Conservation (phyloP, 805 yeast genomes). For the Candida pseudofarinosa region DNA sequence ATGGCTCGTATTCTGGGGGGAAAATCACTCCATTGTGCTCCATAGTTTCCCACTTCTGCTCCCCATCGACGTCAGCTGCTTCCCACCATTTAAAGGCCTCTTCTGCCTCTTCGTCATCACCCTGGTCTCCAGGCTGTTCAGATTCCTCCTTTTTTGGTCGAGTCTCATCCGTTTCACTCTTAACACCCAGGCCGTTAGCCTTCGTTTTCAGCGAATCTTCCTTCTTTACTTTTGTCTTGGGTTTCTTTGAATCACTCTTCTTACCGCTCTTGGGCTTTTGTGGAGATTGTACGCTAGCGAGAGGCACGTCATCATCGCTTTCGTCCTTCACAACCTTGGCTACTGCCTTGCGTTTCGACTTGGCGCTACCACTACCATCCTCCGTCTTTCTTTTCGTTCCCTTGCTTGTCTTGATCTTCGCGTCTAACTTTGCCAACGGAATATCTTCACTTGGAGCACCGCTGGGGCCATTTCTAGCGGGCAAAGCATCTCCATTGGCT, state of each 20-base stretch:
- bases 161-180: slow-evolving; percentile 3
- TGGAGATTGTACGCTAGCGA: slow-evolving; percentile 1
- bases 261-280: slow-evolving; percentile 2
- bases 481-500: slow-evolving; percentile 21
- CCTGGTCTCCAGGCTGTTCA: slow-evolving; percentile 11
- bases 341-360: background rate
- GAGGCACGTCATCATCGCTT: slow-evolving; percentile 4
- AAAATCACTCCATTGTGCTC: slow-evolving; percentile 89
- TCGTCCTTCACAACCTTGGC: slow-evolving; percentile 1
- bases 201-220: slow-evolving; percentile 7
- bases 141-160: slow-evolving; percentile 1
- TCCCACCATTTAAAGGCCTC: slow-evolving; percentile 86
- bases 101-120: slow-evolving; percentile 40
- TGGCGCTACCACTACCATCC: background rate
- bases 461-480: slow-evolving; percentile 8
- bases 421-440: slow-evolving; percentile 7
- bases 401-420: slow-evolving; percentile 1
- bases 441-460: slow-evolving; percentile 5
- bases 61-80: slow-evolving; percentile 64
- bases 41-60: slow-evolving; percentile 79
- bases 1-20: slow-evolving; percentile 87
- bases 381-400: background rate
- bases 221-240: slow-evolving; percentile 6
- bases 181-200: background rate
- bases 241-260: background rate